A percentile compares a stretch with the other conserved stretches of the same genome.
phyloP scores from a whole-genome alignment of 2,329 filamentous ascomycete genomes.

The Penicillium verrucosum region DNA sequence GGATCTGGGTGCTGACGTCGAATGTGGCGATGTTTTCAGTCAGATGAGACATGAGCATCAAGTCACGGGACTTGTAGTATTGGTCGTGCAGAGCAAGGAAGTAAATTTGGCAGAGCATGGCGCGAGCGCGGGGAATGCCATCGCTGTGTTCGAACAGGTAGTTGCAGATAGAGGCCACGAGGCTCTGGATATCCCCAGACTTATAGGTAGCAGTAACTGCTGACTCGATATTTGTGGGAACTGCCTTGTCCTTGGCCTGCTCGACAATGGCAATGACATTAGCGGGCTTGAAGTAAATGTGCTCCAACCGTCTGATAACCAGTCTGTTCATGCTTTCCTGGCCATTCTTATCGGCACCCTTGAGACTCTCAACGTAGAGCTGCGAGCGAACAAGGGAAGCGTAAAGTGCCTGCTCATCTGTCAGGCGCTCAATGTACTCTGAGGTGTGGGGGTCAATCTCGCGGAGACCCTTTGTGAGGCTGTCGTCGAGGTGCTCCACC shows the following conservation, averaged over 20 bases:
- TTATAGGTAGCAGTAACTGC: constrained; percentile 71
- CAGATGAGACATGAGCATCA: constrained; percentile 99
- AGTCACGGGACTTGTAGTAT: constrained; percentile 95
- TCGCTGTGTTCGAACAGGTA: constrained; percentile 94
- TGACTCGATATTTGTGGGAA: constrained; percentile 69
- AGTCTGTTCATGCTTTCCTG: constrained; percentile 91
- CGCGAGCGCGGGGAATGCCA: constrained; percentile 90
- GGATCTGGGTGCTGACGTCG: constrained; percentile 93
- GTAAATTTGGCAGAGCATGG: constrained; percentile 98
- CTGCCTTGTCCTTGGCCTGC: constrained; percentile 85
- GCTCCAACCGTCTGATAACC: constrained; percentile 89
- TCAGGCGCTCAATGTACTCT: constrained; percentile 93
- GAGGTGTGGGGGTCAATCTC: constrained; percentile 97
- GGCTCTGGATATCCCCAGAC: constrained; percentile 62
- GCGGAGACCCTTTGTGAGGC: constrained; percentile 94
- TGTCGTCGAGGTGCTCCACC: constrained; percentile 91
- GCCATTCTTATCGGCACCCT: constrained; percentile 65
- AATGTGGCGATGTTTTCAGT: constrained; percentile 97
- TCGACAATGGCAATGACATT: constrained; percentile 92
- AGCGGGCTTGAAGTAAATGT: constrained; percentile 98
- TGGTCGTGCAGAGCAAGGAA: constrained; percentile 96
- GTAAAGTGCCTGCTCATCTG: constrained; percentile 87
- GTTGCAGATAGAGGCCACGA: constrained; percentile 85
- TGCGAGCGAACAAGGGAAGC: constrained; percentile 84
- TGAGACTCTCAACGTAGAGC: constrained; percentile 81